Evolutionary conservation across 106 monocot species (phyloP).

Genomic region (Narthecium ossifragum): DNA sequence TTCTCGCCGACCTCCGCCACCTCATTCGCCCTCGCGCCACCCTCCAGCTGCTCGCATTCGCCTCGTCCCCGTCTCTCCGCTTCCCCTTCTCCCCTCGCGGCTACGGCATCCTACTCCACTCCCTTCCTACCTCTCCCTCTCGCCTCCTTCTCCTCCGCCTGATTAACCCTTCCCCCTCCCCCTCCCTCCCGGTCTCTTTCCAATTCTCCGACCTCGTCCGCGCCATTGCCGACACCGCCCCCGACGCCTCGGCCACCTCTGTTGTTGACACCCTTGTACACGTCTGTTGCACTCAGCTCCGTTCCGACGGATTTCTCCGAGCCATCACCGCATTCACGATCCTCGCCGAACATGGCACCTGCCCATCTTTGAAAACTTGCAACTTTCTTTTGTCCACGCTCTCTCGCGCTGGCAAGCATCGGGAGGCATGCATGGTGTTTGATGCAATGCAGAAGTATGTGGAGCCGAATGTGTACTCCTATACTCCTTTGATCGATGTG

Average conservation of each 20-base stretch:
- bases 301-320: slow-evolving; percentile 7
- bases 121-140: slow-evolving; percentile 17
- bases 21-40: slow-evolving; percentile 25
- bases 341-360: slow-evolving; percentile 25
- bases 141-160: slow-evolving; percentile 18
- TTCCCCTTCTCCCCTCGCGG: slow-evolving; percentile 47
- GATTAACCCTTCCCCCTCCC: slow-evolving; percentile 15
- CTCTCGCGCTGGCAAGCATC: slow-evolving; percentile 7
- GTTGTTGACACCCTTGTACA: slow-evolving; percentile 37
- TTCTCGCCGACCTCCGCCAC: slow-evolving; percentile 25
- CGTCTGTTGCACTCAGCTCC: slow-evolving; percentile 39
- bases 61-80: slow-evolving; percentile 40
- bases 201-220: slow-evolving; percentile 13
- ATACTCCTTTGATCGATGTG: slow-evolving; percentile 48
- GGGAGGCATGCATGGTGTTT: slow-evolving; percentile 40
- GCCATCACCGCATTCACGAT: slow-evolving; percentile 38
- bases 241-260: slow-evolving; percentile 1
- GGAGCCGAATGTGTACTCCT: slow-evolving; percentile 49
- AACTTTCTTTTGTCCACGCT: slow-evolving; percentile 40
- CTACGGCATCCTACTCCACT: slow-evolving; percentile 32
- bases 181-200: not conserved
- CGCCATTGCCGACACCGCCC: slow-evolving; percentile 11
- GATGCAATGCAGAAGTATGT: slow-evolving; percentile 53
- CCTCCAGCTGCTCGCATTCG: slow-evolving; percentile 47
- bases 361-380: slow-evolving; percentile 49